Conservation (phyloP, 306 rosid species). For the Luffa aegyptiaca region DNA sequence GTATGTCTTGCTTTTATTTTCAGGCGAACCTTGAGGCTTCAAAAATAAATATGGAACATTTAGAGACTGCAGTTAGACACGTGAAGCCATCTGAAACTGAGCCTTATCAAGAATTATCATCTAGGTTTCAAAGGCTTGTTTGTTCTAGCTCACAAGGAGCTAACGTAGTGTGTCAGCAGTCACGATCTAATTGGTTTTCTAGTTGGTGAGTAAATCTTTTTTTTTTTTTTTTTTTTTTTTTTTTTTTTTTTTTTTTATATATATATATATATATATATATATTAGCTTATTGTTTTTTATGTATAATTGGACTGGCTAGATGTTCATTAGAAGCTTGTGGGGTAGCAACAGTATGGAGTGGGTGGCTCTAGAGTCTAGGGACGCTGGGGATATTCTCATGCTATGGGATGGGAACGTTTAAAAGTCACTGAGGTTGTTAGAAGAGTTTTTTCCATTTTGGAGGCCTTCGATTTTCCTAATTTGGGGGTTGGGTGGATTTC, state of each 20-base stretch:
- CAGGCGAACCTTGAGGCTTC: conserved; percentile 64
- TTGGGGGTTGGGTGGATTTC: too few species aligned
- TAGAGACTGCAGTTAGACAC: conserved; percentile 44
- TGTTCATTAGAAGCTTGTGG: not conserved
- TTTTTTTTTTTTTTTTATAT: too few species aligned
- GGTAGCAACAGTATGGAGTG: too few species aligned
- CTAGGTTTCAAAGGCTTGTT: conserved; percentile 66
- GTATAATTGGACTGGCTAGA: not conserved
- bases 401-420: too few species aligned
- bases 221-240: too few species aligned
- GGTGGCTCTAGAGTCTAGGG: too few species aligned
- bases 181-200: conserved; percentile 17
- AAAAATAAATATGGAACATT: conserved; percentile 61
- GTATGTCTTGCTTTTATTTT: conserved; percentile 8
- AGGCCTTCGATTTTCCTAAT: too few species aligned
- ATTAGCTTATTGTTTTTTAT: not conserved
- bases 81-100: conserved; percentile 56
- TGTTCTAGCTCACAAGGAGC: conserved; percentile 26
- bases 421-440: too few species aligned
- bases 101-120: conserved; percentile 51
- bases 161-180: conserved; percentile 17
- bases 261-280: too few species aligned
- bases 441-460: too few species aligned
- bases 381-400: too few species aligned
- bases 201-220: conserved; percentile 28